phyloP scores from a whole-genome alignment of 2,329 filamentous ascomycete species.

The Gnomoniopsis smithogilvyi region DNA sequence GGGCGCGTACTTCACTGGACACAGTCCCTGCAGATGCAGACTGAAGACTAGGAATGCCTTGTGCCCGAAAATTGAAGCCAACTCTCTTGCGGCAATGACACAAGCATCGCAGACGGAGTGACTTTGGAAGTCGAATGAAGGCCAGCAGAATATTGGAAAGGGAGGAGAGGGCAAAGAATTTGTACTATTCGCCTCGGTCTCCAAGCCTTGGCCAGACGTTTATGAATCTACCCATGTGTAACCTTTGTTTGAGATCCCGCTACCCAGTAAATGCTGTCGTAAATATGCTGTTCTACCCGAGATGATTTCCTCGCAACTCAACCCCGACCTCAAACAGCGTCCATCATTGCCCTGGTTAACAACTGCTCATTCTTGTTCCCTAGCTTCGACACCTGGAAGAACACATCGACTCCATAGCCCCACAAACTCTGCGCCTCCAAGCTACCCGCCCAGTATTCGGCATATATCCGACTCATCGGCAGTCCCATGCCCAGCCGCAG shows the following conservation, averaged over 20 bases:
- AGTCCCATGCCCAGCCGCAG: conserved; percentile 88
- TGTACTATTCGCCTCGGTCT: neutral
- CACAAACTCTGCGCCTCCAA: conserved; percentile 89
- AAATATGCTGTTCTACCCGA: neutral
- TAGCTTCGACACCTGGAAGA: conserved; percentile 91
- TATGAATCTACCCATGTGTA: neutral
- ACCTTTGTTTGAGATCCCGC: neutral
- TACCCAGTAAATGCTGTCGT: conserved; percentile 11
- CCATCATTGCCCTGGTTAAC: conserved; percentile 72
- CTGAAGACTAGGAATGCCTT: too few relatives aligned
- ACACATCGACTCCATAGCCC: conserved; percentile 93
- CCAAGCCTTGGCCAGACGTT: neutral
- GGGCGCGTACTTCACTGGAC: too few relatives aligned
- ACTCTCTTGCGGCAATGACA: too few relatives aligned
- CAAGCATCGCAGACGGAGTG: neutral
- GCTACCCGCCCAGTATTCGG: conserved; percentile 96
- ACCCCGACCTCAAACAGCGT: conserved; percentile 57
- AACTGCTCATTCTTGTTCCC: conserved; percentile 98
- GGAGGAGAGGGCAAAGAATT: neutral
- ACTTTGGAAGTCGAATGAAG: neutral
- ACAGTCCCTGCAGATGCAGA: too few relatives aligned
- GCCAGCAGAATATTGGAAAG: neutral
- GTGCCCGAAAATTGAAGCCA: too few relatives aligned
- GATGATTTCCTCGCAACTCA: neutral
- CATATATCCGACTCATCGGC: conserved; percentile 90